Percentiles rank a stretch among this genome's conserved stretches.
These are phyloP conservation scores for Neurospora sp. DNA, from an alignment of 495 filamentous ascomycete genomes.

Conservation along the genomic window DNA sequence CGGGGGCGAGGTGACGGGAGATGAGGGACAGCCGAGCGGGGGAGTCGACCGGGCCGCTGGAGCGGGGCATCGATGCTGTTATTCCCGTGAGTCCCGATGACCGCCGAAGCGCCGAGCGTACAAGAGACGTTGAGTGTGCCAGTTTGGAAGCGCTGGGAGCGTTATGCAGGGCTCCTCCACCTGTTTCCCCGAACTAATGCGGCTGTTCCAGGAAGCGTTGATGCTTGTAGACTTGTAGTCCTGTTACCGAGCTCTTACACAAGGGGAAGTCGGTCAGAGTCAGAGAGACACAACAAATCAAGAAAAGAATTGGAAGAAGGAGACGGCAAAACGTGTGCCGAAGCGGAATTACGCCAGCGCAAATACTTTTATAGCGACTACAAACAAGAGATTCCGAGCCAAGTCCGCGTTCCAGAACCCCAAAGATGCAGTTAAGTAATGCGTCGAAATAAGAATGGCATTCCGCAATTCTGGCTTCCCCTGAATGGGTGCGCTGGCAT, in stretches of 20 bases:
- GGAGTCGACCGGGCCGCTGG: constrained; percentile 43
- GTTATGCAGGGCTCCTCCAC: background rate
- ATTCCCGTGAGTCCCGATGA: constrained; percentile 17
- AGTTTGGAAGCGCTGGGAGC: constrained; percentile 9
- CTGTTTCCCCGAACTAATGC: background rate
- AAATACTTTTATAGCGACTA: background rate
- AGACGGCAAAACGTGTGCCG: background rate
- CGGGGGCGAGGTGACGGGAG: constrained; percentile 61
- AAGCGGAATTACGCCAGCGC: background rate
- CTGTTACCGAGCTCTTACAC: background rate
- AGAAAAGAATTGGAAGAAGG: background rate
- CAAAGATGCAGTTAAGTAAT: background rate
- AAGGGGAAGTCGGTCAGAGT: background rate
- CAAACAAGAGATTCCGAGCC: background rate
- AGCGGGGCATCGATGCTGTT: constrained; percentile 36
- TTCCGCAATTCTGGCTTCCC: background rate
- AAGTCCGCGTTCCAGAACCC: background rate
- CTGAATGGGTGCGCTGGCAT: background rate
- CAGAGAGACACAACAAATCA: background rate
- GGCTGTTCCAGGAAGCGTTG: background rate
- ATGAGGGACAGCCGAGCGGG: constrained; percentile 68
- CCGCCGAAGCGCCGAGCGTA: constrained; percentile 18
- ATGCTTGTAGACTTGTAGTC: background rate
- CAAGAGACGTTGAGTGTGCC: constrained; percentile 9
- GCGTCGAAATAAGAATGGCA: background rate